Evolutionary conservation across 2,329 filamentous ascomycete species (phyloP), one percentile per base, ranked within the genome.

Genomic region (Pyricularia sp.): DNA sequence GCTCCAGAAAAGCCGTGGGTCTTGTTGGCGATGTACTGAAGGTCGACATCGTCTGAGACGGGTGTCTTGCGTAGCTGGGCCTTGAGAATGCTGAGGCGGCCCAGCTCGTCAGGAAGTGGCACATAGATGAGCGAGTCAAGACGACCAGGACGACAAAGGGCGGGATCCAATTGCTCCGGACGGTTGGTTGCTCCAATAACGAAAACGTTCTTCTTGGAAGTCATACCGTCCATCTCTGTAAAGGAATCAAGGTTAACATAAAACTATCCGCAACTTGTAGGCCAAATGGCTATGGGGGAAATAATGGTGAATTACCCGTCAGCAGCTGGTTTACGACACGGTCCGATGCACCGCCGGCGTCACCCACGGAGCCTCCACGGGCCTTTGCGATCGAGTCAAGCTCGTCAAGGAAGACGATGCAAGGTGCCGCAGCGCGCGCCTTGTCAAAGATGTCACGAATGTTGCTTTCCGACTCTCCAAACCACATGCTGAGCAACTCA

Each of bases 371-470:
- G 75, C 95, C 95, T 81, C 95, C 96, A 90, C 96, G 94, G 75
- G 94, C 96, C 88, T 99, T 99, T 81, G 96, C 95, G 79, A 99
- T 99, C 0, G 95, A 99, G 78, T 99, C 95, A 81, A 99, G 83
- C 85, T 99, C 95, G 75, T 99, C 95, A 73, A 99, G 87, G 90
- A 99, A 99, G 75, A 99, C 95, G 72, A 99, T 92, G 76, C 96
- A 99, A 82, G 95, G 95, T 76, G 95, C 95, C 71, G 96, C 95
- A 72, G 95, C 96, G 78, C 95, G 93, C 73, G 95, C 95, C 89
- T 98, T 99, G 88, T 99, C 95, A 81, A 99, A 99, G 76, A 99
- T 99, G 80, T 99, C 95, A 79, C 95, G 92, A 73, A 99, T 98
- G 84, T 99, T 99, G 88, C 93, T 97, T 84, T 99, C 96, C 68